phyloP scores from a whole-genome alignment of 2,329 filamentous ascomycete genomes.

The Epichloe sibirici region DNA sequence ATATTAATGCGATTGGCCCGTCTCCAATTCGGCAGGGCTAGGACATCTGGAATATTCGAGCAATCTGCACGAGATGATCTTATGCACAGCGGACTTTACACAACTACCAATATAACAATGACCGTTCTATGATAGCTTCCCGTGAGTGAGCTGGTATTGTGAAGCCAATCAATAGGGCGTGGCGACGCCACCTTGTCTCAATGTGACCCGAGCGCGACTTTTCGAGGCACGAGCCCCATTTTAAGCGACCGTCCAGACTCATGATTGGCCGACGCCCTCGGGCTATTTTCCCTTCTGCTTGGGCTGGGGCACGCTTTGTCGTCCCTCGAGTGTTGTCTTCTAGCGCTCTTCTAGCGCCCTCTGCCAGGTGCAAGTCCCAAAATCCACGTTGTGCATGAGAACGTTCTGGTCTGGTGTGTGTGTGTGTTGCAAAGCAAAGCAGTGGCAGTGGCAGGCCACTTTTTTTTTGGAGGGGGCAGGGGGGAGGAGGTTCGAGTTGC shows the following conservation, averaged over 20 bases:
- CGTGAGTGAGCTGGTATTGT: neutral
- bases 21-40: too few relatives aligned
- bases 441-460: too few relatives aligned
- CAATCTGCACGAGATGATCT: too few relatives aligned
- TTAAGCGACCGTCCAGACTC: neutral
- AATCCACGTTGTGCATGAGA: too few relatives aligned
- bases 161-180: neutral
- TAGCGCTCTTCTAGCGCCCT: constrained; percentile 16
- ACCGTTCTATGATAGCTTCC: too few relatives aligned
- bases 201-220: neutral
- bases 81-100: too few relatives aligned
- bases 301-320: neutral
- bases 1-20: too few relatives aligned
- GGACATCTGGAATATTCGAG: too few relatives aligned
- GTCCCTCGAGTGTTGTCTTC: constrained; percentile 7
- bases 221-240: neutral
- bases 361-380: too few relatives aligned
- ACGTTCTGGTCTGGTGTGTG: neutral
- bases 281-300: neutral
- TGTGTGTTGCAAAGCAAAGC: neutral
- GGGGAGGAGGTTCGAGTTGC: neutral
- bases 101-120: too few relatives aligned
- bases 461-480: neutral
- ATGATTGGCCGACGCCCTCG: neutral
- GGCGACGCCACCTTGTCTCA: neutral